phyloP scores from a whole-genome alignment of 2,329 filamentous ascomycete genomes.

The Stromatinia cepivora region DNA sequence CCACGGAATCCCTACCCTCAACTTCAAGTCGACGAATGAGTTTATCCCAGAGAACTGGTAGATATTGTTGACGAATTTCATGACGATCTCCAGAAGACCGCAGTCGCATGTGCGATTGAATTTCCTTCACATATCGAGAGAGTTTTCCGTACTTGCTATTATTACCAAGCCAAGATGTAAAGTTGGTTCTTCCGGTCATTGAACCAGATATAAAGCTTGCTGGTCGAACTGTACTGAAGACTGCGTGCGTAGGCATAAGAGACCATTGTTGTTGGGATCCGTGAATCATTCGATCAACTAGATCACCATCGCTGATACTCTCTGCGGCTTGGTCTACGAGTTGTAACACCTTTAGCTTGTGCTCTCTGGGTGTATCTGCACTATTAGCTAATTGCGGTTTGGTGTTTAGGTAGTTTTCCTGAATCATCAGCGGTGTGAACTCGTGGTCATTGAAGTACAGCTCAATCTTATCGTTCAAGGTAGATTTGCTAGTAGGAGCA shows the following conservation, averaged over 20 bases:
- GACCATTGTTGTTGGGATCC: conserved; percentile 98
- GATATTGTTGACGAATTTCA: conserved; percentile 91
- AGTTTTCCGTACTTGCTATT: conserved; percentile 85
- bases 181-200: conserved; percentile 68
- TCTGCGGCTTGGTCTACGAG: conserved; percentile 84
- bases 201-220: conserved; percentile 84
- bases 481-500: conserved; percentile 76
- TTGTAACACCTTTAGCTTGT: conserved; percentile 80
- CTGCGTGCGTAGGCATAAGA: conserved; percentile 92
- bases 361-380: conserved; percentile 59
- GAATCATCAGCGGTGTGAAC: conserved; percentile 95
- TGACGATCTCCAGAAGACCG: conserved; percentile 86
- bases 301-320: conserved; percentile 94
- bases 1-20: conserved; percentile 80
- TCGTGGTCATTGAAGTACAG: conserved; percentile 99
- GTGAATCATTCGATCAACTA: conserved; percentile 98
- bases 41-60: conserved; percentile 83
- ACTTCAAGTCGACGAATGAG: conserved; percentile 71
- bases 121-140: conserved; percentile 81
- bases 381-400: conserved; percentile 59
- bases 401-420: conserved; percentile 93
- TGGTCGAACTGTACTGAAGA: conserved; percentile 92
- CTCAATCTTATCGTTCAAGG: conserved; percentile 96
- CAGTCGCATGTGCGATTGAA: conserved; percentile 95
- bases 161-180: conserved; percentile 92